Conservation (phyloP, 805 yeast genomes). For the Pichia cabralensis region DNA sequence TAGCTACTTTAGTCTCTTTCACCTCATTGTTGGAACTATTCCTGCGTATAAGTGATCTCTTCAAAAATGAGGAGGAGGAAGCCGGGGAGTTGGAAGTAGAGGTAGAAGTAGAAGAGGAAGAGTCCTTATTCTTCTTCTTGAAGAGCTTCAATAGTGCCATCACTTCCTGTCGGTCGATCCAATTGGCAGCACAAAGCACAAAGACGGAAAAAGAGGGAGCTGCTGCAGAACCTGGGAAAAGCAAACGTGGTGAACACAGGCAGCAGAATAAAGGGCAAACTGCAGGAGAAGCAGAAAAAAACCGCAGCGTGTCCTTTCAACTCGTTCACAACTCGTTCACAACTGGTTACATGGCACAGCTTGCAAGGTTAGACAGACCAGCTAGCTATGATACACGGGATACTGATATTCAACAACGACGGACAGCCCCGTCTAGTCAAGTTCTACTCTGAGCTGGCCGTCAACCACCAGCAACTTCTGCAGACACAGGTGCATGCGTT, state of each 20-base stretch:
- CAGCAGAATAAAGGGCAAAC: constrained; percentile 38
- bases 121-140: constrained; percentile 1
- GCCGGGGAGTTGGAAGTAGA: not conserved
- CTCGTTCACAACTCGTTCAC: too few relatives aligned
- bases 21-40: not conserved
- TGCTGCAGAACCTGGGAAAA: too few relatives aligned
- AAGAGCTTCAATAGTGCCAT: constrained; percentile 1
- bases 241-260: not conserved
- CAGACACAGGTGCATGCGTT: constrained; percentile 75
- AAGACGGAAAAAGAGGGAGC: not conserved
- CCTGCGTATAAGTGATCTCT: too few relatives aligned
- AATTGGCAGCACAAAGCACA: not conserved
- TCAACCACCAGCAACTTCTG: constrained; percentile 69
- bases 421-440: constrained; percentile 85
- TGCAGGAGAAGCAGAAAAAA: constrained; percentile 13
- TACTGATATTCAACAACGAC: constrained; percentile 54
- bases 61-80: too few relatives aligned
- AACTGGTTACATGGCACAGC: too few relatives aligned
- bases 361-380: too few relatives aligned
- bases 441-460: constrained; percentile 86
- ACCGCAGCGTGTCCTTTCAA: too few relatives aligned
- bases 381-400: constrained; percentile 21
- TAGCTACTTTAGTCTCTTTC: too few relatives aligned
- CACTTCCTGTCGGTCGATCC: too few relatives aligned
- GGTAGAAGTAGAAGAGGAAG: not conserved